phyloP scores from a whole-genome alignment of 192 early-diverging fungal species.

The Phlyctochytrium arcticum region DNA sequence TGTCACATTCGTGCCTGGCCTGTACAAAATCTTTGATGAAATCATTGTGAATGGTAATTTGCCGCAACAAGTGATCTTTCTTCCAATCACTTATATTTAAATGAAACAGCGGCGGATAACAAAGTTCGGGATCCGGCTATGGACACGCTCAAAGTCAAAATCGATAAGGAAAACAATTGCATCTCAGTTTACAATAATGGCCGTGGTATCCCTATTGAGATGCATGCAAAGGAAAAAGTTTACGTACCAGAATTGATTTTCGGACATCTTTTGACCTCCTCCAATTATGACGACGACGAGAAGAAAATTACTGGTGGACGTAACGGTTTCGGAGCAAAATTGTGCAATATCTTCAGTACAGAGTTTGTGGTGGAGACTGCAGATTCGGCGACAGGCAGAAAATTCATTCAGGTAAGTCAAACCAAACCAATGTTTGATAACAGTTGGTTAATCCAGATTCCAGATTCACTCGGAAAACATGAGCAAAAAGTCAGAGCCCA shows the following conservation, averaged over 20 bases:
- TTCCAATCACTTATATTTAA: not conserved
- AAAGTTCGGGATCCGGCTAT: conserved; percentile 86
- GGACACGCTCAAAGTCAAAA: conserved; percentile 83
- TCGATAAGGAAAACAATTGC: conserved; percentile 68
- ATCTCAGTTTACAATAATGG: conserved; percentile 96
- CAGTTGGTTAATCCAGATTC: not conserved
- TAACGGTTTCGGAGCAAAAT: conserved; percentile 83
- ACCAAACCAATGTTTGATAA: not conserved
- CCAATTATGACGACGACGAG: conserved; percentile 94
- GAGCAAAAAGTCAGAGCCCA: conserved; percentile 68
- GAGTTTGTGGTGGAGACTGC: conserved; percentile 93
- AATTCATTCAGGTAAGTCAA: conserved; percentile 69
- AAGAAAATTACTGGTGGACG: conserved; percentile 94
- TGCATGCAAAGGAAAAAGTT: conserved; percentile 82
- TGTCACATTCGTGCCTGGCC: conserved; percentile 73
- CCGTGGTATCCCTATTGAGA: conserved; percentile 87
- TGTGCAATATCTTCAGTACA: conserved; percentile 94
- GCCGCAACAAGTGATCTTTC: not conserved
- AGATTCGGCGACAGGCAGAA: conserved; percentile 62
- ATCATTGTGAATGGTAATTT: conserved; percentile 84
- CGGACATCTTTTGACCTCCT: conserved; percentile 92
- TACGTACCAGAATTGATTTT: conserved; percentile 98
- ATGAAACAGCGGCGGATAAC: conserved; percentile 71
- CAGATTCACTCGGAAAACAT: conserved; percentile 84
- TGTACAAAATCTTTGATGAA: conserved; percentile 99